Evolutionary conservation across 345 rosid species (phyloP).

Genomic region (Physaria fendleri): DNA sequence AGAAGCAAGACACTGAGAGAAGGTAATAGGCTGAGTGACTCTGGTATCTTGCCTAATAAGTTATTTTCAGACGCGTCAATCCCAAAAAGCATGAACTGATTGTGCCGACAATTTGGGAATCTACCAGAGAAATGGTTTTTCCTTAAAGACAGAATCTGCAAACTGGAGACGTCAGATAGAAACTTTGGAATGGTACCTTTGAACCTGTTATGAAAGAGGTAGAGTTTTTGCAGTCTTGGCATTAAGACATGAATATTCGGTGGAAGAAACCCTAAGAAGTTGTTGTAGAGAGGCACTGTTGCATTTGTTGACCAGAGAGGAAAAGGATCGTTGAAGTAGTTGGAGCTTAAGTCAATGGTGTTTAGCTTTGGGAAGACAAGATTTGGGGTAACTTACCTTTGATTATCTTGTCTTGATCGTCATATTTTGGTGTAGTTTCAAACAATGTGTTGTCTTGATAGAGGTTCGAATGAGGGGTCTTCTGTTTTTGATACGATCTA

Average conservation of each 20-base stretch:
- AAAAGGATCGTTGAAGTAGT: conserved; percentile 42
- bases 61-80: conserved; percentile 42
- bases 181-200: conserved; percentile 35
- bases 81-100: conserved; percentile 34
- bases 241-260: conserved; percentile 31
- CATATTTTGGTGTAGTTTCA: too few species aligned
- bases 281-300: conserved; percentile 34
- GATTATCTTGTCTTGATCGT: too few species aligned
- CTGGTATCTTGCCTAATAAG: conserved; percentile 41
- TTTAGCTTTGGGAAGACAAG: conserved; percentile 32
- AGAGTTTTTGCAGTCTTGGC: conserved; percentile 41
- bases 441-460: too few species aligned
- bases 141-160: conserved; percentile 38
- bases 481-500: too few species aligned
- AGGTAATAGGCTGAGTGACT: conserved; percentile 34
- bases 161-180: conserved; percentile 32
- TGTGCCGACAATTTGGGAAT: conserved; percentile 41
- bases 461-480: too few species aligned
- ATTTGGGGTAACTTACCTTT: conserved; percentile 35
- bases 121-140: conserved; percentile 36
- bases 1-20: conserved; percentile 40
- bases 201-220: conserved; percentile 38
- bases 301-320: conserved; percentile 49
- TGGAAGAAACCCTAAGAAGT: conserved; percentile 44
- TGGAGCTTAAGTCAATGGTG: conserved; percentile 37